These are phyloP conservation scores for Arthrocladium fulminans DNA, from an alignment of 2,329 filamentous ascomycete species.

Conservation along the genomic window DNA sequence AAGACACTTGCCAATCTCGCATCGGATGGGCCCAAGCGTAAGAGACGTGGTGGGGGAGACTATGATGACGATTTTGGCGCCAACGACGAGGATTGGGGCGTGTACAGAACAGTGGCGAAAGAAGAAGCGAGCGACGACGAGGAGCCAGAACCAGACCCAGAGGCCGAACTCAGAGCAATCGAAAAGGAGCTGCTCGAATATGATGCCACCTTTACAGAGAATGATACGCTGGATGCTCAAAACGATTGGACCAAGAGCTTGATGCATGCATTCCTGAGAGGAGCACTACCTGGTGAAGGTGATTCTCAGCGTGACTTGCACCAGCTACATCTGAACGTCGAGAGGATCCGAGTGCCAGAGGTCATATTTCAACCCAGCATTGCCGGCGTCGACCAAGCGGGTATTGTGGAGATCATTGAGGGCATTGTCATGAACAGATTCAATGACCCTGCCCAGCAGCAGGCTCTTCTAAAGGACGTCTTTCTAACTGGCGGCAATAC, in stretches of 20 bases:
- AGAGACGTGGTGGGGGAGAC: constrained; percentile 67
- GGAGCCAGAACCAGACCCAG: constrained; percentile 83
- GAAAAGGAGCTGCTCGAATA: constrained; percentile 79
- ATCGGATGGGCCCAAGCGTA: constrained; percentile 75
- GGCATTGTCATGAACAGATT: constrained; percentile 84
- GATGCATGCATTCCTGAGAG: constrained; percentile 80
- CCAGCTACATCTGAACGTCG: constrained; percentile 92
- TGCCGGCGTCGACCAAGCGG: constrained; percentile 85
- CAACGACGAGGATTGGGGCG: constrained; percentile 95
- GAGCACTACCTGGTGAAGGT: constrained; percentile 75
- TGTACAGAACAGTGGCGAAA: constrained; percentile 86
- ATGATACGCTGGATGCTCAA: constrained; percentile 84
- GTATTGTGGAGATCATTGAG: constrained; percentile 81
- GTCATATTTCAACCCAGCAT: constrained; percentile 89
- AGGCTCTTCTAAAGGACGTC: constrained; percentile 70
- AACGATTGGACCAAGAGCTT: constrained; percentile 91
- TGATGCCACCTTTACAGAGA: constrained; percentile 82
- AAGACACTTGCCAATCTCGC: constrained; percentile 95
- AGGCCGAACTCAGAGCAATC: constrained; percentile 61
- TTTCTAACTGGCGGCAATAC: constrained; percentile 94
- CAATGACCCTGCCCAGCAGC: constrained; percentile 45
- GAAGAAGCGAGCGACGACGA: constrained; percentile 72
- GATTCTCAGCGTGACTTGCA: constrained; percentile 71
- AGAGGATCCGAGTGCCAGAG: constrained; percentile 88
- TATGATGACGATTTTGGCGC: constrained; percentile 96